Evolutionary conservation across 306 rosid genomes (phyloP).

Genomic region (Trifolium dubium): DNA sequence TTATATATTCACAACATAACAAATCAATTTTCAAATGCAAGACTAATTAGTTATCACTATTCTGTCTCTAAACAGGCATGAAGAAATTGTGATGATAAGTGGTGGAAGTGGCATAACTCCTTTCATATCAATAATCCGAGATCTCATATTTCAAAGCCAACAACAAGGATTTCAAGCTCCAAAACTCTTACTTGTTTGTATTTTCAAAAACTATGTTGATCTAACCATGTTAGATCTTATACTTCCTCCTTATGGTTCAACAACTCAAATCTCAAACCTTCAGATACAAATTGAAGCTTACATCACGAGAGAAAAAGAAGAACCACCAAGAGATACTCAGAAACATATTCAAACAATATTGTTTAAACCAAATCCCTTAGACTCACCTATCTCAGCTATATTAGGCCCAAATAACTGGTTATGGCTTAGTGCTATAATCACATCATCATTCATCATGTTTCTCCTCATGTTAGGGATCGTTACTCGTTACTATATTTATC

Average conservation of each 20-base stretch:
- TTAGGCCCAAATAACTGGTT: slow-evolving; percentile 61
- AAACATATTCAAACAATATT: slow-evolving; percentile 41
- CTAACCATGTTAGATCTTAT: slow-evolving; percentile 61
- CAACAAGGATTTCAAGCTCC: slow-evolving; percentile 42
- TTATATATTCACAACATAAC: neutral
- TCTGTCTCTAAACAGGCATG: slow-evolving; percentile 11
- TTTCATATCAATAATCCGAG: slow-evolving; percentile 66
- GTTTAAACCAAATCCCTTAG: slow-evolving; percentile 48
- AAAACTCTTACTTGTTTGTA: slow-evolving; percentile 45
- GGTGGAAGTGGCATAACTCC: slow-evolving; percentile 79
- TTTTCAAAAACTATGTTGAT: slow-evolving; percentile 49
- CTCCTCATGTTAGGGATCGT: slow-evolving; percentile 57
- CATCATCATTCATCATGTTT: slow-evolving; percentile 54
- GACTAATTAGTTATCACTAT: neutral
- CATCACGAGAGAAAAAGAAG: slow-evolving; percentile 50
- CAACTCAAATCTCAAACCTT: slow-evolving; percentile 39
- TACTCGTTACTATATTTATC: slow-evolving; percentile 61
- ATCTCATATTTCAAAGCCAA: slow-evolving; percentile 57
- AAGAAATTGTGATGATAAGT: slow-evolving; percentile 29
- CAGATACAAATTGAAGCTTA: slow-evolving; percentile 58
- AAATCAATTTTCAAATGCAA: neutral
- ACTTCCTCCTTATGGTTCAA: slow-evolving; percentile 47
- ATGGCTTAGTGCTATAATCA: slow-evolving; percentile 55
- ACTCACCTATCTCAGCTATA: slow-evolving; percentile 48
- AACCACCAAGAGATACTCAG: slow-evolving; percentile 36